Conservation (phyloP, 1,139 yeast genomes). For the Scheffersomyces cryptocercus region DNA sequence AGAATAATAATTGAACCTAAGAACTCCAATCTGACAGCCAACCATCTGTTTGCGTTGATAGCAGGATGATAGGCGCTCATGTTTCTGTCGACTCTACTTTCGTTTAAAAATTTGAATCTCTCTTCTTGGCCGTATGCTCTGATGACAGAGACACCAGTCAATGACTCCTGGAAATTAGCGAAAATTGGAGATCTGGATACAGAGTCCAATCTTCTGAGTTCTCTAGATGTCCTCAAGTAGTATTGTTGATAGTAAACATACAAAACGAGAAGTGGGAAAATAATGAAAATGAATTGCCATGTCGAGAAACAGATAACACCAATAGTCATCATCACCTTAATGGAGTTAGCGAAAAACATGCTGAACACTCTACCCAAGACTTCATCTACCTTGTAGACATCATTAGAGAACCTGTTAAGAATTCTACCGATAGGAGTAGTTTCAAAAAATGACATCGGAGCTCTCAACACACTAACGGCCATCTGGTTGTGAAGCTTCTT, state of each 20-base stretch:
- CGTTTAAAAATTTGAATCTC: conserved; percentile 74
- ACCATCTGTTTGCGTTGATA: conserved; percentile 95
- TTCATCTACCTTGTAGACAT: conserved; percentile 90
- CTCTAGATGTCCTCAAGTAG: conserved; percentile 88
- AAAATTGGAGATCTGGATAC: conserved; percentile 91
- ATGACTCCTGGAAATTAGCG: conserved; percentile 95
- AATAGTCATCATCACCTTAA: conserved; percentile 78
- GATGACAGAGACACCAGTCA: conserved; percentile 86
- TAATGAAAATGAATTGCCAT: conserved; percentile 77
- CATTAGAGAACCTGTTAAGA: conserved; percentile 90
- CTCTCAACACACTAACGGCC: conserved; percentile 79
- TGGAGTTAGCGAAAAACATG: conserved; percentile 72
- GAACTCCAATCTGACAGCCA: conserved; percentile 89
- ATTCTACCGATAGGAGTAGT: conserved; percentile 96
- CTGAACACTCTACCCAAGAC: conserved; percentile 80
- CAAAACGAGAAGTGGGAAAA: conserved; percentile 68
- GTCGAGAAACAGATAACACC: conserved; percentile 84
- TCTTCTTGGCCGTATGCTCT: conserved; percentile 81
- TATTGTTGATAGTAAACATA: conserved; percentile 87
- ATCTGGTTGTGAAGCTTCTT: conserved; percentile 72
- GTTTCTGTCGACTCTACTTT: conserved; percentile 77
- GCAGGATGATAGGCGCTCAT: conserved; percentile 92
- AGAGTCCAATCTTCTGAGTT: conserved; percentile 90
- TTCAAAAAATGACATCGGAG: conserved; percentile 97
- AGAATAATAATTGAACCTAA: conserved; percentile 86